These are phyloP conservation scores for Pseudonitzschia multiseries DNA, from an alignment of 108 stramenopile species.

Conservation along the genomic window DNA sequence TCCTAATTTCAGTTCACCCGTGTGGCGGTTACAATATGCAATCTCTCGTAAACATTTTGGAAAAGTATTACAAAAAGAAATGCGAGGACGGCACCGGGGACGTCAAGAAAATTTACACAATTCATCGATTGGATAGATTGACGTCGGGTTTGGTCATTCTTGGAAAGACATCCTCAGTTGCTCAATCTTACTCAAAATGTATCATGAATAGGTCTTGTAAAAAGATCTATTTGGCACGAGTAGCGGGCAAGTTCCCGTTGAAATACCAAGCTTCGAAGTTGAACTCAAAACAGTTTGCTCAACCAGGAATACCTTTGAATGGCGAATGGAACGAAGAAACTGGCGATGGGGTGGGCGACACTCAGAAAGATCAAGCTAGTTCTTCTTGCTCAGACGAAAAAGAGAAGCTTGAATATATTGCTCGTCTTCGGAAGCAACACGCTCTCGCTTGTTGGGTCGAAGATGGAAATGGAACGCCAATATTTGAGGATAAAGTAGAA, in stretches of 20 bases:
- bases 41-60: conserved; percentile 72
- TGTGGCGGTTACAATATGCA: conserved; percentile 91
- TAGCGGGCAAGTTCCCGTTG: conserved; percentile 67
- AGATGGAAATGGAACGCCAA: conserved; percentile 30
- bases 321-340: conserved; percentile 34
- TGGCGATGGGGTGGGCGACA: background rate
- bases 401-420: background rate
- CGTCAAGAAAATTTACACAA: conserved; percentile 59
- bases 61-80: conserved; percentile 26
- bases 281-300: background rate
- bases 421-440: conserved; percentile 22
- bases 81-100: conserved; percentile 10
- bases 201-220: conserved; percentile 68
- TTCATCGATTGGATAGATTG: conserved; percentile 81
- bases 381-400: background rate
- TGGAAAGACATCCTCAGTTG: conserved; percentile 62
- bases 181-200: conserved; percentile 61
- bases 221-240: conserved; percentile 77
- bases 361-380: conserved; percentile 16
- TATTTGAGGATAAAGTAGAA: background rate
- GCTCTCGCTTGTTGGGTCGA: conserved; percentile 56
- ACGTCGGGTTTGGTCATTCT: conserved; percentile 74
- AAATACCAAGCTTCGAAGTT: conserved; percentile 25
- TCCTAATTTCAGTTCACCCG: conserved; percentile 67
- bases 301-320: conserved; percentile 28